Evolutionary conservation across 257 asterid species (phyloP).

Genomic region (Primulina huaijiensis): DNA sequence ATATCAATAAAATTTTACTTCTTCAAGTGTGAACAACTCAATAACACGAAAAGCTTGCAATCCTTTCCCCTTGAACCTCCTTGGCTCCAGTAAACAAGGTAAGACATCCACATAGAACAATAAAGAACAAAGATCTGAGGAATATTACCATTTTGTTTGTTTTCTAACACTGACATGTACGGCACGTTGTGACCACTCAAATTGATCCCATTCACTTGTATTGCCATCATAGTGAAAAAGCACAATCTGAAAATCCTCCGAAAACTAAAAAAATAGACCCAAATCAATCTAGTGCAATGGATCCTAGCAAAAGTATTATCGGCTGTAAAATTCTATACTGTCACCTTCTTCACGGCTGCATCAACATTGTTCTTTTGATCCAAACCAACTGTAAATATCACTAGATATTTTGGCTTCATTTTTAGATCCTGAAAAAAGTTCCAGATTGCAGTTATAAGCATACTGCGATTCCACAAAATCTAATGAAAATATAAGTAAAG

Average conservation of each 20-base stretch:
- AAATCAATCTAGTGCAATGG: conserved; percentile 23
- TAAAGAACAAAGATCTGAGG: conserved; percentile 11
- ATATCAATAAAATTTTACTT: conserved; percentile 10
- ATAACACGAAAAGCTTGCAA: conserved; percentile 6
- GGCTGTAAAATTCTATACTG: conserved; percentile 20
- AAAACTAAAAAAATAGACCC: conserved; percentile 52
- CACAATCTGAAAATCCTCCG: conserved; percentile 91
- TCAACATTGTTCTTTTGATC: conserved; percentile 69
- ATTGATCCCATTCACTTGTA: conserved; percentile 93
- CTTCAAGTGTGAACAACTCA: conserved; percentile 8
- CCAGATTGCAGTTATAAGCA: conserved; percentile 25
- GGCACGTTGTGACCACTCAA: conserved; percentile 94
- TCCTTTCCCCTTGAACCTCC: conserved; percentile 2
- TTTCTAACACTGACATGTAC: conserved; percentile 84
- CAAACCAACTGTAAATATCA: conserved; percentile 90
- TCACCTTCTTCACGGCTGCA: conserved; percentile 87
- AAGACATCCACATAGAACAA: conserved; percentile 11
- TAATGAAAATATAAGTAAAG: conserved; percentile 16
- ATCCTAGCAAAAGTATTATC: conserved; percentile 6
- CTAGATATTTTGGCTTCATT: conserved; percentile 84
- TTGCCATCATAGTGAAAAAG: conserved; percentile 97
- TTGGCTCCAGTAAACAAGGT: conserved; percentile 9
- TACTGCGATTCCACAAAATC: conserved; percentile 17
- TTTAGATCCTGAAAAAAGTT: conserved; percentile 80
- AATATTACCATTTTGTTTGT: conserved; percentile 89